Percentiles rank a stretch among this genome's conserved stretches.
These are phyloP conservation scores for Avena eriantha DNA, from an alignment of 176 grass and related monocot genomes.

Conservation along the genomic window DNA sequence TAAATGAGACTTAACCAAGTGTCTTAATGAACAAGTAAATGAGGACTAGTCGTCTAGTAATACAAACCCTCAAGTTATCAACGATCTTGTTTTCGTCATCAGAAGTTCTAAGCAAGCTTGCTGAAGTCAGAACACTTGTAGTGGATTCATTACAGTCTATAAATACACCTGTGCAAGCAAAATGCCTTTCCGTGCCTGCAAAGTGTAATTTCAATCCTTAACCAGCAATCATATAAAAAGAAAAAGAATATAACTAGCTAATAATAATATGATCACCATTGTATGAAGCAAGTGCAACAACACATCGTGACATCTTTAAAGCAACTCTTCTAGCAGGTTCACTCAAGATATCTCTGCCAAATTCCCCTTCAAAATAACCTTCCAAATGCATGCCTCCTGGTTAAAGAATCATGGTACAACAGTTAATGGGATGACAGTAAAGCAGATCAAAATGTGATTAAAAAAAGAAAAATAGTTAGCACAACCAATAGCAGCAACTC, in stretches of 20 bases:
- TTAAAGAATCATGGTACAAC: conserved; percentile 3
- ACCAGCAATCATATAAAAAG: background rate
- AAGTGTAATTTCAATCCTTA: background rate
- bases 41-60: conserved; percentile 1
- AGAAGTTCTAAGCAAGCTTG: conserved; percentile 16
- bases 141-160: background rate
- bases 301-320: background rate
- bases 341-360: background rate
- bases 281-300: conserved; percentile 13
- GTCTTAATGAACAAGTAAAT: background rate
- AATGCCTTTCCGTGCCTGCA: background rate
- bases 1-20: background rate
- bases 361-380: conserved; percentile 4
- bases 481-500: conserved; percentile 1
- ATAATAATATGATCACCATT: conserved; percentile 12
- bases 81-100: background rate
- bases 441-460: background rate
- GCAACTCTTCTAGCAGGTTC: background rate
- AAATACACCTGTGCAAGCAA: conserved; percentile 10
- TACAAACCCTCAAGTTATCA: conserved; percentile 17
- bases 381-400: background rate
- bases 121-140: conserved; percentile 12
- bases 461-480: background rate
- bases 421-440: background rate
- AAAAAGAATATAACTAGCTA: background rate